These are phyloP conservation scores for Sarocladium oryzae DNA, from an alignment of 2,329 filamentous ascomycete genomes.

Conservation along the genomic window DNA sequence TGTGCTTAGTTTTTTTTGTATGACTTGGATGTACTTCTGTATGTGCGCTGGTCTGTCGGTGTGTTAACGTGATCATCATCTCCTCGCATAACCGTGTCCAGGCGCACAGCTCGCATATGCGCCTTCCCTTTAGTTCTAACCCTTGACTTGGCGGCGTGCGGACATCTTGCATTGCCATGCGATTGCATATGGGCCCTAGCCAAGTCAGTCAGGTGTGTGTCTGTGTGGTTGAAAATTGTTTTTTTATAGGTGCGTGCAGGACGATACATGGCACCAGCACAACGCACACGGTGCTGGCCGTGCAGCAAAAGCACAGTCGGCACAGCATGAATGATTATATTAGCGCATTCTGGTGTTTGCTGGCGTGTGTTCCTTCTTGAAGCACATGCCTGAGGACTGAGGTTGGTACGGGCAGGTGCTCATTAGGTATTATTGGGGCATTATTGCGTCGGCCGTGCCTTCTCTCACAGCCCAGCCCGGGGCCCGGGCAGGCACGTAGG, in stretches of 20 bases:
- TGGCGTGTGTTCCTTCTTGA: not conserved
- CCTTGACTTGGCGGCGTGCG: not conserved
- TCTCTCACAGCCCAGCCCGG: not conserved
- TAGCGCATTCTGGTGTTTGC: no score
- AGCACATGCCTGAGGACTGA: not conserved
- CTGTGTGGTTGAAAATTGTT: not conserved
- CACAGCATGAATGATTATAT: not conserved
- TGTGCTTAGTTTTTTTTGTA: not conserved
- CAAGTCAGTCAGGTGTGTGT: not conserved
- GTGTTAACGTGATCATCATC: no score
- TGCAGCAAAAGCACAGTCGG: no score
- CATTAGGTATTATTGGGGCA: slow-evolving; percentile 1
- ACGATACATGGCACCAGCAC: not conserved
- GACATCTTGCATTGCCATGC: not conserved
- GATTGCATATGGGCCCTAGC: not conserved
- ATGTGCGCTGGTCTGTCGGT: no score
- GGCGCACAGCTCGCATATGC: not conserved
- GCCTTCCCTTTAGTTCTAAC: not conserved
- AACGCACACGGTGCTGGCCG: no score
- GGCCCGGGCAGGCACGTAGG: not conserved
- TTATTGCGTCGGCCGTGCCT: not conserved
- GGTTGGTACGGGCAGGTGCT: no score
- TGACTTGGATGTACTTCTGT: not conserved
- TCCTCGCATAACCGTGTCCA: no score
- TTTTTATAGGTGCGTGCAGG: not conserved